Evolutionary conservation across 352 stramenopile genomes (phyloP).

Genomic region (Phytophthora brassicae): DNA sequence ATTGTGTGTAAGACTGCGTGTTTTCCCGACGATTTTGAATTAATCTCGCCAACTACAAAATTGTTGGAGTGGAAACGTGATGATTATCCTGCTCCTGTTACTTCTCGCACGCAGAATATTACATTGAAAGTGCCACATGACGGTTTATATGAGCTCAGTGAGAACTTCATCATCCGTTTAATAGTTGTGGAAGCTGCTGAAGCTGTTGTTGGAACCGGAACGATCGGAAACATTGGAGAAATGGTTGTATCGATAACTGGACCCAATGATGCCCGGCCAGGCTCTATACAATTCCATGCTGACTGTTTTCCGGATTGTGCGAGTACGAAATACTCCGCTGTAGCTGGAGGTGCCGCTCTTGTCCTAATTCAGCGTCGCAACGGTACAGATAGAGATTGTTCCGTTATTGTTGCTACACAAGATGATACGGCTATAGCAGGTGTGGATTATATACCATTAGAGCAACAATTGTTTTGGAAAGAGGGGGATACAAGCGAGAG

Average conservation of each 20-base stretch:
- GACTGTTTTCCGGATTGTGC: slow-evolving; percentile 69
- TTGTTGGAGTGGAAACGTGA: slow-evolving; percentile 50
- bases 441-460: slow-evolving; percentile 54
- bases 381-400: slow-evolving; percentile 49
- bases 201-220: slow-evolving; percentile 29
- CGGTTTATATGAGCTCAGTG: slow-evolving; percentile 47
- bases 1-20: slow-evolving; percentile 51
- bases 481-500: slow-evolving; percentile 56
- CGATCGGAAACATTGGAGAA: slow-evolving; percentile 44
- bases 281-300: slow-evolving; percentile 60
- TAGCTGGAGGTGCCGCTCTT: slow-evolving; percentile 48
- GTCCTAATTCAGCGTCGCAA: slow-evolving; percentile 58
- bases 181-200: slow-evolving; percentile 28
- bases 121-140: slow-evolving; percentile 46
- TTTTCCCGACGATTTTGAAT: slow-evolving; percentile 37
- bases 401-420: slow-evolving; percentile 42
- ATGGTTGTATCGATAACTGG: slow-evolving; percentile 56
- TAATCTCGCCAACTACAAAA: slow-evolving; percentile 34
- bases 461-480: slow-evolving; percentile 42
- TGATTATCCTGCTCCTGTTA: slow-evolving; percentile 11
- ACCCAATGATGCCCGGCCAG: slow-evolving; percentile 56
- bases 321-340: slow-evolving; percentile 44
- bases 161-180: slow-evolving; percentile 55
- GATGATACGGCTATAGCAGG: slow-evolving; percentile 47
- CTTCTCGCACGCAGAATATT: slow-evolving; percentile 42